Base-by-base conservation (phyloP, 1,284 basidiomycete species). In the Coniophora puteana region DNA sequence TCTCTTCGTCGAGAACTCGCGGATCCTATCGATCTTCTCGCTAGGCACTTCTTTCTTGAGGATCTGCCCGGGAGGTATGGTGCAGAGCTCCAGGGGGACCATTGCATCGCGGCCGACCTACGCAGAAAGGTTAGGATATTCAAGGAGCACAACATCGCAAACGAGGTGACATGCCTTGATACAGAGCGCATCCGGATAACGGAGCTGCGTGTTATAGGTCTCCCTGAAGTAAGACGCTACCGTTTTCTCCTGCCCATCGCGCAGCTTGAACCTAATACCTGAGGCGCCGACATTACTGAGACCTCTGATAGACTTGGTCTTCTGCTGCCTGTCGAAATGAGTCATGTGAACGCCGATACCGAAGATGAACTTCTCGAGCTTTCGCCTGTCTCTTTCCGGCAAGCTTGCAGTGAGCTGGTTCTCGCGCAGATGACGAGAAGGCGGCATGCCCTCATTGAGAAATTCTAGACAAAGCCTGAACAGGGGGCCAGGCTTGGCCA, bases 11-110 rank as follows among this genome's bases (percentile, higher is more conserved):
- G 86, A 78, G 52, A 89, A 89, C 0, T 76, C 72, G 2, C 87
- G 67, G 7, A 88, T 78, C 6, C 76, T 71, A 42, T 72, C 77
- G 0, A 78, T 82, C 52, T 78, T 77, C 44, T 85, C 78, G 0
- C 78, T 66, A 1, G 85, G 84, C 1, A 89, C 70, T 47, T 82
- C 81, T 51, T 83, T 84, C 30, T 80, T 68, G 74, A 87, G 80
- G 35, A 87, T 79, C 50, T 89, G 87, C 0, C 86, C 86, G 0
- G 72, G 63, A 0, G 72, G 71, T 4, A 89, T 78, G 0, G 51
- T 60, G 52, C 85, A 88, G 1, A 83, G 57, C 54, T 89, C 86
- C 3, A 87, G 54, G 0, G 86, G 84, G n/a, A 87, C 69, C 34
- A 82, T 58, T 1, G 83, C 83, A 3, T 80, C 82, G 27, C 69